A percentile compares a stretch with the other conserved stretches of the same genome.
Conservation (phyloP, 495 filamentous ascomycete genomes). For the Friedmanniomyces simplex region DNA sequence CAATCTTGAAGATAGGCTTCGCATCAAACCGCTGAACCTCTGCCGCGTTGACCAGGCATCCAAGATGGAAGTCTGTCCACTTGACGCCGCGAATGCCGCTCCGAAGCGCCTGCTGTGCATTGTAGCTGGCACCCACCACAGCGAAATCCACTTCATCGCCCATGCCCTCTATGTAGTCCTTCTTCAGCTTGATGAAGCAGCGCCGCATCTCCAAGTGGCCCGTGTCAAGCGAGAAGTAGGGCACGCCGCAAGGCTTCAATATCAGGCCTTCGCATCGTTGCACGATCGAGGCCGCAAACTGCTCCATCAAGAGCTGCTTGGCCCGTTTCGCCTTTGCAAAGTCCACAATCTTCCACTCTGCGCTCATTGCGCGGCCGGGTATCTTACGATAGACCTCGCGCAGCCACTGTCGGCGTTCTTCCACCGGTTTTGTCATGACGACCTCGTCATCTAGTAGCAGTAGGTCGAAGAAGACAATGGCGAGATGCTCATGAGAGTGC, state of each 20-base stretch:
- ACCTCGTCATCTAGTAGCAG: slow-evolving; percentile 60
- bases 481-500: slow-evolving; percentile 63
- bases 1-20: slow-evolving; percentile 52
- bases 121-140: slow-evolving; percentile 60
- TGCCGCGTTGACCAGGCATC: slow-evolving; percentile 63
- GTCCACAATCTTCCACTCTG: slow-evolving; percentile 51
- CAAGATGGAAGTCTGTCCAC: slow-evolving; percentile 75
- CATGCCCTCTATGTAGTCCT: slow-evolving; percentile 72
- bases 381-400: slow-evolving; percentile 46
- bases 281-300: slow-evolving; percentile 56
- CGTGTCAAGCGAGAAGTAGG: slow-evolving; percentile 49
- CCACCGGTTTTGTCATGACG: slow-evolving; percentile 49
- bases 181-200: slow-evolving; percentile 76
- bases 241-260: slow-evolving; percentile 64
- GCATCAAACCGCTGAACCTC: slow-evolving; percentile 43
- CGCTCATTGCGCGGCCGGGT: slow-evolving; percentile 49
- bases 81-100: slow-evolving; percentile 39
- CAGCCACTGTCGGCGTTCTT: slow-evolving; percentile 49
- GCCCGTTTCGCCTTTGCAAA: slow-evolving; percentile 37
- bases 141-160: slow-evolving; percentile 77
- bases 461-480: slow-evolving; percentile 75
- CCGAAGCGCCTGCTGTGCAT: slow-evolving; percentile 43
- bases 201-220: slow-evolving; percentile 27
- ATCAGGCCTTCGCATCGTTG: slow-evolving; percentile 64
- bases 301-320: slow-evolving; percentile 42